Evolutionary conservation across 2,329 filamentous ascomycete species (phyloP).

Genomic region (Neofusicoccum ribis): DNA sequence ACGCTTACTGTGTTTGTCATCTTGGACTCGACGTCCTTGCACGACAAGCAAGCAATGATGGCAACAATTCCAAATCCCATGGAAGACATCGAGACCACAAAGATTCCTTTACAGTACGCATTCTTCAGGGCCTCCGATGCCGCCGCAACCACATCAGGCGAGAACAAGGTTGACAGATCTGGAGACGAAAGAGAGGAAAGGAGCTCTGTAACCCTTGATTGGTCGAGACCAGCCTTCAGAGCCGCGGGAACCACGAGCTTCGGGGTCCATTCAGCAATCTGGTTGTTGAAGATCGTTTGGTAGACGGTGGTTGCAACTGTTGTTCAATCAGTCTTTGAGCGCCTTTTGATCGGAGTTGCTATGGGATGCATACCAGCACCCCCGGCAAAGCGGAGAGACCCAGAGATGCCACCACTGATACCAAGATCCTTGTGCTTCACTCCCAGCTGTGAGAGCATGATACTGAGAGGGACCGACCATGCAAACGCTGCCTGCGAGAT

Average conservation of each 20-base stretch:
- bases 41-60: conserved; percentile 26
- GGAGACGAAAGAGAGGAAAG: not conserved
- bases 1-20: conserved; percentile 3
- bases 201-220: not conserved
- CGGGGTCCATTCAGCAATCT: conserved; percentile 23
- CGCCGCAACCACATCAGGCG: conserved; percentile 24
- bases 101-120: conserved; percentile 24
- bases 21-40: conserved; percentile 5
- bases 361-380: conserved; percentile 11
- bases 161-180: not conserved
- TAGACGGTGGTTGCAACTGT: conserved; percentile 35
- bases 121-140: conserved; percentile 27
- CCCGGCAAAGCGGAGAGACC: conserved; percentile 30
- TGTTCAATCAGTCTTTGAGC: not conserved
- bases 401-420: conserved; percentile 40
- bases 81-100: conserved; percentile 23
- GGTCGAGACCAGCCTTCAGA: conserved; percentile 24
- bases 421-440: conserved; percentile 52
- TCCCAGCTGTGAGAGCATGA: conserved; percentile 53
- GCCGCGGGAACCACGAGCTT: conserved; percentile 26
- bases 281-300: conserved; percentile 44
- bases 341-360: too few species aligned
- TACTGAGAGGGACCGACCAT: conserved; percentile 50
- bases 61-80: conserved; percentile 26
- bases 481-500: conserved; percentile 48